Evolutionary conservation across 345 rosid species (phyloP).

Genomic region (Psidium friedrichsthalianum): DNA sequence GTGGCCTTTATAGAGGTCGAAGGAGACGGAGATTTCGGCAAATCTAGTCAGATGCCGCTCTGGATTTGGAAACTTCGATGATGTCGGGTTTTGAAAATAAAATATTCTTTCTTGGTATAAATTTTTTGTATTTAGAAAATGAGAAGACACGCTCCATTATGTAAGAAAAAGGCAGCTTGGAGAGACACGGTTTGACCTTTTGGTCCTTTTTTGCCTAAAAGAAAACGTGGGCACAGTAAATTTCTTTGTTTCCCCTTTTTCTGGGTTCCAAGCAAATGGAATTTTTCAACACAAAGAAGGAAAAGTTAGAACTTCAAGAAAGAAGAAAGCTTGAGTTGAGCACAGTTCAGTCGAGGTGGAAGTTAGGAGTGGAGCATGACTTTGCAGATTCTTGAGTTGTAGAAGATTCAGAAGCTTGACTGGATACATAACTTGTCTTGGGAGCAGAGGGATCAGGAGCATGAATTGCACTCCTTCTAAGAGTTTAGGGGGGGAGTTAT

Average conservation of each 20-base stretch:
- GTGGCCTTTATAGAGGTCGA: not conserved
- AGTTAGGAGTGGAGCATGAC: too few relatives aligned
- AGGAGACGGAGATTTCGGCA: not conserved
- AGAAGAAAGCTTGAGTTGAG: too few relatives aligned
- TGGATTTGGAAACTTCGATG: not conserved
- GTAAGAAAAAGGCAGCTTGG: not conserved
- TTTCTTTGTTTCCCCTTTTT: not conserved
- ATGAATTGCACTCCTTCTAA: too few relatives aligned
- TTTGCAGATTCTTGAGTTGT: too few relatives aligned
- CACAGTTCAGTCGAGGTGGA: too few relatives aligned
- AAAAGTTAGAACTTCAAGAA: too few relatives aligned
- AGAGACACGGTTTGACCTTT: not conserved
- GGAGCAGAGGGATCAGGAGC: too few relatives aligned
- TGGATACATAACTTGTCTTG: too few relatives aligned
- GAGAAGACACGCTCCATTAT: not conserved
- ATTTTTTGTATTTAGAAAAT: not conserved
- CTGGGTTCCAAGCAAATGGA: too few relatives aligned
- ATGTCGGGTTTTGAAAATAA: not conserved
- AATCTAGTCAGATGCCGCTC: not conserved
- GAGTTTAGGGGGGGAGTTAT: too few relatives aligned
- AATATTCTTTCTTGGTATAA: not conserved
- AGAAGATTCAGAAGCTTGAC: too few relatives aligned
- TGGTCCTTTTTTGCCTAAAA: not conserved
- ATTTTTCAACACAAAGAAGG: not conserved
- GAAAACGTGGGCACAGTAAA: too few relatives aligned